These are phyloP conservation scores for Saprolegnia parasitica DNA, from an alignment of 352 stramenopile species.

Conservation along the genomic window DNA sequence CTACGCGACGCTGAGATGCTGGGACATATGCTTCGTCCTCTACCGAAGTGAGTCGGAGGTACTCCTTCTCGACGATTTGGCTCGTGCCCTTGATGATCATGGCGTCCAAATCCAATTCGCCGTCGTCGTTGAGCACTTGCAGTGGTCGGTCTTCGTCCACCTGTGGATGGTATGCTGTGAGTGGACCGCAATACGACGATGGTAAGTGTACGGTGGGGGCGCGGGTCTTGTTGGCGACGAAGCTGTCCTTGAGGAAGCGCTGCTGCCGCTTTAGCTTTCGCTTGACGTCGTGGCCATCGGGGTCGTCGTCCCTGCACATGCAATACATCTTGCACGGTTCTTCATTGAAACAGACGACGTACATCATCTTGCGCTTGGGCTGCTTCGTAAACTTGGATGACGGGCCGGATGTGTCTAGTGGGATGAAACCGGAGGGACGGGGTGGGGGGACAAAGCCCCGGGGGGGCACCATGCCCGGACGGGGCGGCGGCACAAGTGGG, in stretches of 20 bases:
- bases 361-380: conserved; percentile 48
- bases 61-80: conserved; percentile 96
- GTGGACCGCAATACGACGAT: neutral
- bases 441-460: neutral
- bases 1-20: neutral
- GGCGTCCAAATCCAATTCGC: conserved; percentile 76
- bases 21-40: neutral
- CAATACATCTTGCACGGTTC: too few species aligned
- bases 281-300: conserved; percentile 40
- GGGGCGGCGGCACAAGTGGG: conserved; percentile 4
- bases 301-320: conserved; percentile 35
- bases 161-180: conserved; percentile 27
- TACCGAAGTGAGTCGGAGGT: conserved; percentile 93
- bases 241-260: conserved; percentile 69
- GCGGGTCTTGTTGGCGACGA: conserved; percentile 55
- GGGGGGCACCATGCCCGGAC: conserved; percentile 13
- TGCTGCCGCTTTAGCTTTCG: conserved; percentile 73
- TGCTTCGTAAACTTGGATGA: conserved; percentile 51
- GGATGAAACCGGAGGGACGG: conserved; percentile 36
- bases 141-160: conserved; percentile 31
- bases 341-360: neutral
- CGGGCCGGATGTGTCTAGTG: conserved; percentile 33
- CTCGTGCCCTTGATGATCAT: conserved; percentile 95
- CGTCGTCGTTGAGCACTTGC: conserved; percentile 67
- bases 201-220: conserved; percentile 40